A percentile compares a stretch with the other conserved stretches of the same genome.
These are phyloP conservation scores for Cutaneotrichosporon dermatis DNA, from an alignment of 1,284 basidiomycete genomes.

Conservation along the genomic window DNA sequence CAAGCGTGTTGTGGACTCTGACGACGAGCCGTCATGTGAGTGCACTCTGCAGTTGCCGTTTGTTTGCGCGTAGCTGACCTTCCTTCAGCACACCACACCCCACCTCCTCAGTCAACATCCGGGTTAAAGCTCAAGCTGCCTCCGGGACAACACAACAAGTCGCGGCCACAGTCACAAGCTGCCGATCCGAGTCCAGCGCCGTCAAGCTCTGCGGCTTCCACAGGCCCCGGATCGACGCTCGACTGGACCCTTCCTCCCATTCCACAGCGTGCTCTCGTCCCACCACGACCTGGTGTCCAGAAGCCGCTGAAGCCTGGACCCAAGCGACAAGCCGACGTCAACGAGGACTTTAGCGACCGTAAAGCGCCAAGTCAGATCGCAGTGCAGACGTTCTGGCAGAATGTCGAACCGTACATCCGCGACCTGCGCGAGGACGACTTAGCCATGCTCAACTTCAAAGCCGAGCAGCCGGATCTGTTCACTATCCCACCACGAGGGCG, in stretches of 20 bases:
- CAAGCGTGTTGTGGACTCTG: slow-evolving; percentile 63
- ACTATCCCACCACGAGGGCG: slow-evolving; percentile 79
- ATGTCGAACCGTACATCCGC: slow-evolving; percentile 79
- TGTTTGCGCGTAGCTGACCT: background rate
- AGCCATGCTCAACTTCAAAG: slow-evolving; percentile 78
- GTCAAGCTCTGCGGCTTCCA: slow-evolving; percentile 20
- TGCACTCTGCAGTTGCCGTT: slow-evolving; percentile 6
- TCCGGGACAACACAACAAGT: slow-evolving; percentile 22
- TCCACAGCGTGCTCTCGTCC: slow-evolving; percentile 54
- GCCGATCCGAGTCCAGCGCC: slow-evolving; percentile 50
- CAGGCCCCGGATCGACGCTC: slow-evolving; percentile 37
- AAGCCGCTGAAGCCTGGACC: slow-evolving; percentile 69
- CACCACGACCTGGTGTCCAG: slow-evolving; percentile 62
- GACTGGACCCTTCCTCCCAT: slow-evolving; percentile 39
- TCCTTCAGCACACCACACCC: slow-evolving; percentile 49
- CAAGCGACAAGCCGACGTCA: slow-evolving; percentile 72
- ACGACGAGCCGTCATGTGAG: slow-evolving; percentile 66
- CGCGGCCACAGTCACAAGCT: slow-evolving; percentile 19
- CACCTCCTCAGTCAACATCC: slow-evolving; percentile 30
- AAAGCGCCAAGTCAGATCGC: slow-evolving; percentile 60
- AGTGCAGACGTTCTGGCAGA: slow-evolving; percentile 68
- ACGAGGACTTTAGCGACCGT: slow-evolving; percentile 76
- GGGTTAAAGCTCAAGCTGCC: slow-evolving; percentile 42
- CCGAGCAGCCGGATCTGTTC: slow-evolving; percentile 79
- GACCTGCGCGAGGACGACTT: slow-evolving; percentile 83